Base-by-base conservation (phyloP, 2,329 filamentous ascomycete species). In the Fusarium chaquense region DNA sequence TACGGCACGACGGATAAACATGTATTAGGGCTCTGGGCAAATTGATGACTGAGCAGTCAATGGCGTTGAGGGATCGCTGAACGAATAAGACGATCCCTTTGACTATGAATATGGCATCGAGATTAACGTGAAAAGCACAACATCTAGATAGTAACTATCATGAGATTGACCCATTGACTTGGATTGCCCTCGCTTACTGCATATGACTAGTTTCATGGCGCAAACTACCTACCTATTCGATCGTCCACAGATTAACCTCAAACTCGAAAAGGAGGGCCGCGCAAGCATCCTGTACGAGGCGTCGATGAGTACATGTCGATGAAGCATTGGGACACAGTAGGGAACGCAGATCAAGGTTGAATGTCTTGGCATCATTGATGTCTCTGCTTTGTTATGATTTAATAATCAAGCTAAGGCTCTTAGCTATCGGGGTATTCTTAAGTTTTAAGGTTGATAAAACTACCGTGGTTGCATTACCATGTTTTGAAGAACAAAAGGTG, bases 251-350 rank as follows among this genome's bases (percentile, higher is more conserved):
- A 24, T 55, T 20, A 49, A 22, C 30, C 18, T 50, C 46, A 43
- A 53, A 60, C 35, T n/a, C 40, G 53, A 47, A 53, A 65, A 43
- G 58, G 67, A 65, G 59, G 67, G 68, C 67, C 67, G 35, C 68
- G 68, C 68, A 70, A 70, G 65, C 68, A 54, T 59, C 47, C 38
- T 45, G 43, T 35, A 43, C 26, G 58, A 71, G 67, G 62, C 62
- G 67, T 60, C 33, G 22, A 55, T 40, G 58, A 10, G 41, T 58
- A 45, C 63, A 69, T 71, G 44, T 49, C 67, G 55, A 58, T 35
- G 18, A 46, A 11, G 12, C n/a, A n/a, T 46, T 46, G 44, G n/a
- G 44, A 50, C n/a, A 35, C 20, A 33, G n/a, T 9, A 20, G n/a
- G 43, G 22, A 55, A 61, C 43, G 55, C 11, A 38, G 35, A 35